Base-by-base conservation (phyloP, 2,329 filamentous ascomycete genomes). In the Tolypocladium endophyticum region DNA sequence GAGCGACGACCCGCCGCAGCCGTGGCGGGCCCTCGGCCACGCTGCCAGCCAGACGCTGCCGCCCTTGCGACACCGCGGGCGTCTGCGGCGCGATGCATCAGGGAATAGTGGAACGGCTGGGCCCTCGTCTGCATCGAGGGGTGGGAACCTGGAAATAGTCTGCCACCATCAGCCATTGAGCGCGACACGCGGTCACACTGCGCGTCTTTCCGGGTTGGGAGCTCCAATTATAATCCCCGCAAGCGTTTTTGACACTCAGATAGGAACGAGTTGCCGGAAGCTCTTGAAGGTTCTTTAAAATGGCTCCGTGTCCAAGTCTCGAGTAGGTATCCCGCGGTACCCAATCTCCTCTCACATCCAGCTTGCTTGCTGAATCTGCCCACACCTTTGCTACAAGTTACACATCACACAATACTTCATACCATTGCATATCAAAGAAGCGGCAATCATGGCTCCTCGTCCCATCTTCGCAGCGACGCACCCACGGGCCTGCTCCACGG, bases 381-480 rank as follows among this genome's bases (percentile, higher is more conserved):
- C 25, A 20, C n/a, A 28, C 47, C 25, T 20, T 20, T 52, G 47
- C 47, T 30, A 11, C 47, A 50, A 12, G 18, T 38, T 5, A 2
- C 38, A 2, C 2, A 38, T 33, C 23, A 57, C 11, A n/a, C 41
- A 38, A 12, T 20, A 8, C 33, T 28, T 30, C 18, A 30, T 18
- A 11, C 11, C 43, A 47, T 38, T 11, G n/a, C 30, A 28, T 38
- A 28, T 28, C 35, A 1, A 52, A 1, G 2, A 38, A 16, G 8
- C 25, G 8, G 12, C 47, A 30, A 4, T 3, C 57, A 57, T 57
- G 57, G 55, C 45, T 16, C 45, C 56, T 23, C 57, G 38, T 25
- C 58, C 94, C 45, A 90, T 97, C 73, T 97, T 97, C 73, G 87
- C 94, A 69, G 91, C 88, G 60, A 97, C 94, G 68, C 93, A 97